A percentile compares a stretch with the other conserved stretches of the same genome.
Evolutionary conservation across 2,329 filamentous ascomycete genomes (phyloP).

Genomic region (Blastomyces emzantsi): DNA sequence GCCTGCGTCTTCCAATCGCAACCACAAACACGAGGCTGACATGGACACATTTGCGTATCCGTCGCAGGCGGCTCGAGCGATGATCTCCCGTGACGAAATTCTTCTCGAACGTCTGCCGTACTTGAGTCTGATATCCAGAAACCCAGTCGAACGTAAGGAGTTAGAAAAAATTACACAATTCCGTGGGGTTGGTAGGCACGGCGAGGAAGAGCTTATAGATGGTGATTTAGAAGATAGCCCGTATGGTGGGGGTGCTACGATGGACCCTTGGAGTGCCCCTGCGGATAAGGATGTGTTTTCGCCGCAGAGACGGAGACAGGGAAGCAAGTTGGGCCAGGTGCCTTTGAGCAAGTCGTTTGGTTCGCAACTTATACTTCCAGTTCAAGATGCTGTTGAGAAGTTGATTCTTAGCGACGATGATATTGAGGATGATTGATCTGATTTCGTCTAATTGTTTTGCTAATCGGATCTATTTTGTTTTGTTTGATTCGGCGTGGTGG

Average conservation of each 20-base stretch:
- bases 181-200: slow-evolving; percentile 45
- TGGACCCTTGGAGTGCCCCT: slow-evolving; percentile 13
- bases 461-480: neutral
- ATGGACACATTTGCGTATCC: neutral
- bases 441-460: neutral
- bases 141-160: slow-evolving; percentile 40
- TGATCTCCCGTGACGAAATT: slow-evolving; percentile 31
- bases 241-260: slow-evolving; percentile 10
- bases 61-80: slow-evolving; percentile 20
- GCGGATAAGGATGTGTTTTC: slow-evolving; percentile 11
- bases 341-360: slow-evolving; percentile 18
- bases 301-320: slow-evolving; percentile 8
- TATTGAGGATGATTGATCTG: slow-evolving; percentile 53
- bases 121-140: slow-evolving; percentile 55
- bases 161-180: slow-evolving; percentile 63
- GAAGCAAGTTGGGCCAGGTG: slow-evolving; percentile 18
- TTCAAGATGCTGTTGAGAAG: slow-evolving; percentile 50
- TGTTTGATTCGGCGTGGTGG: neutral
- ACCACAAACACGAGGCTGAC: slow-evolving; percentile 5
- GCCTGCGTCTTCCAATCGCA: slow-evolving; percentile 4
- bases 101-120: slow-evolving; percentile 82
- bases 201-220: slow-evolving; percentile 36
- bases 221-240: slow-evolving; percentile 26
- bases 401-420: slow-evolving; percentile 73
- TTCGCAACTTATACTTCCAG: slow-evolving; percentile 24